Evolutionary conservation across 148 eudicot species (phyloP).

Genomic region (Linanthus parryae): DNA sequence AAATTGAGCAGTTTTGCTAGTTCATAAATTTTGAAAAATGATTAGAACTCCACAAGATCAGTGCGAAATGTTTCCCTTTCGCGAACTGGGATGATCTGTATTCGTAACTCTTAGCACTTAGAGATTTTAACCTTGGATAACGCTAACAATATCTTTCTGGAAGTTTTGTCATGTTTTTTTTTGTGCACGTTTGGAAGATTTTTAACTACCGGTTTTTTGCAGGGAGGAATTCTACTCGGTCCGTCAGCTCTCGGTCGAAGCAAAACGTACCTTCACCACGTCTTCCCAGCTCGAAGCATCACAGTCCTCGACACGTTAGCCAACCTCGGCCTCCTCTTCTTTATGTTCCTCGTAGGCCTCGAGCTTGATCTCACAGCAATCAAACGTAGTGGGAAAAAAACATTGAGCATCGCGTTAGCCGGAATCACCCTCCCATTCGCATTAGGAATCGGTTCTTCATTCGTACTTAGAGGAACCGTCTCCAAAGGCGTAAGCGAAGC

Average conservation of each 20-base stretch:
- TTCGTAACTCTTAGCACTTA: no score
- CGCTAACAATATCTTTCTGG: no score
- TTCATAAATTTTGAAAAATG: no score
- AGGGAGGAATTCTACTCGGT: slow-evolving; percentile 1
- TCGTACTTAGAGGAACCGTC: slow-evolving; percentile 1
- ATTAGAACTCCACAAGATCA: no score
- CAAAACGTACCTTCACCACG: neutral
- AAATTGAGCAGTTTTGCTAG: no score
- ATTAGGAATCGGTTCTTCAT: slow-evolving; percentile 5
- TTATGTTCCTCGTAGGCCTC: slow-evolving; percentile 3
- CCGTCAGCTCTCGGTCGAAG: slow-evolving; percentile 3
- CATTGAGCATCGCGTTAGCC: neutral
- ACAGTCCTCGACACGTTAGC: slow-evolving; percentile 5
- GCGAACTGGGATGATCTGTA: no score
- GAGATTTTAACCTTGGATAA: no score
- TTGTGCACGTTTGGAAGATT: no score
- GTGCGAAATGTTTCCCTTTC: no score
- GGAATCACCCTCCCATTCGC: slow-evolving; percentile 4
- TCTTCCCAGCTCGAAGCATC: neutral
- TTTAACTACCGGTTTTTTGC: no score
- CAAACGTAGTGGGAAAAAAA: neutral
- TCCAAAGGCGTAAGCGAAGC: slow-evolving; percentile 1
- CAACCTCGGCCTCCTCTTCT: slow-evolving; percentile 1
- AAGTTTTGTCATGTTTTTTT: no score
- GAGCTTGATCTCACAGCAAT: slow-evolving; percentile 2